A percentile compares a stretch with the other conserved stretches of the same genome.
Evolutionary conservation across 164 flowering plant genomes (phyloP).

Genomic region (Magnolia sinica): DNA sequence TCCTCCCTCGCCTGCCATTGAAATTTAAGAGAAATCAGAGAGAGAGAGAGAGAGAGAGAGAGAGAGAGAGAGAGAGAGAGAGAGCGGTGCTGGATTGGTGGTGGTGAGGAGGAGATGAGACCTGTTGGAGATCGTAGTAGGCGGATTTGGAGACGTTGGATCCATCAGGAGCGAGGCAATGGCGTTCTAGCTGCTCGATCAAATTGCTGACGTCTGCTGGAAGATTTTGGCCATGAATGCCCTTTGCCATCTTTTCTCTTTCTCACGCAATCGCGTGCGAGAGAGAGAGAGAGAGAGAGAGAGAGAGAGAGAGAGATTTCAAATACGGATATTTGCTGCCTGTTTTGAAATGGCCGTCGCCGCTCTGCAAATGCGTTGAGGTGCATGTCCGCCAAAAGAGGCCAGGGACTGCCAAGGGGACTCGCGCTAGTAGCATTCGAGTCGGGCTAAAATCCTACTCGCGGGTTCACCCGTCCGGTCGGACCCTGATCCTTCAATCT

Average conservation of each 20-base stretch:
- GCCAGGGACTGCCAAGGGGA: background rate
- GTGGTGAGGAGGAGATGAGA: slow-evolving; percentile 17
- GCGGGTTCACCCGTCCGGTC: too few relatives aligned
- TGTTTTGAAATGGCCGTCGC: too few relatives aligned
- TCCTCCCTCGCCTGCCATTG: slow-evolving; percentile 86
- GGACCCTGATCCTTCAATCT: too few relatives aligned
- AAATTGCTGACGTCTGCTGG: slow-evolving; percentile 60
- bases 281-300: background rate
- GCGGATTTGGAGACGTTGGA: slow-evolving; percentile 84
- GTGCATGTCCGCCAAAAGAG: too few relatives aligned
- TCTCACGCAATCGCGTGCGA: background rate
- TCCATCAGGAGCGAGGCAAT: slow-evolving; percentile 94
- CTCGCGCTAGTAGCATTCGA: background rate
- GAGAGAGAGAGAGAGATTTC: background rate
- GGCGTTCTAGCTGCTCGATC: slow-evolving; percentile 87
- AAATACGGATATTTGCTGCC: background rate
- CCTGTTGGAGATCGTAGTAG: slow-evolving; percentile 76
- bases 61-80: background rate
- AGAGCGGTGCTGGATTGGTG: background rate
- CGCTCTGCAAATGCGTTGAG: too few relatives aligned
- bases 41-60: slow-evolving; percentile 2
- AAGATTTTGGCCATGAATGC: slow-evolving; percentile 43
- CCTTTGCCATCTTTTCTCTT: slow-evolving; percentile 46
- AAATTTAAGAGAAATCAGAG: background rate
- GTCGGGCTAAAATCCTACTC: too few relatives aligned